Conservation (phyloP, 345 rosid genomes). For the Geranium rotundifolium region DNA sequence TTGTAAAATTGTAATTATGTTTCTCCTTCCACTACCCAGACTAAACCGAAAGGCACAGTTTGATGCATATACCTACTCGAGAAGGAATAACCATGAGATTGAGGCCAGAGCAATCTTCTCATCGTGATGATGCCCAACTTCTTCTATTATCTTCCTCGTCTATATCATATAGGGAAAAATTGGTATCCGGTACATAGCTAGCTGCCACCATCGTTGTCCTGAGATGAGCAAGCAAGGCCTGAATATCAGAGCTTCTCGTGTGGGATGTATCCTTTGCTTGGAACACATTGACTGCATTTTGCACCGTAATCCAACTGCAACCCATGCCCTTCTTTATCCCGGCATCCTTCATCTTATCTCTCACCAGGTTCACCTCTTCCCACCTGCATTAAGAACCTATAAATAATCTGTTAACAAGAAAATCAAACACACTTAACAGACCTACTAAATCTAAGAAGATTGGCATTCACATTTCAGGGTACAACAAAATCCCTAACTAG, state of each 20-base stretch:
- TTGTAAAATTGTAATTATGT: no score
- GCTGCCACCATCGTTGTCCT: constrained; percentile 48
- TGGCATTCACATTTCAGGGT: background rate
- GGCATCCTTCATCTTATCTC: constrained; percentile 55
- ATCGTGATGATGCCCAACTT: constrained; percentile 56
- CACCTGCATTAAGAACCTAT: constrained; percentile 34
- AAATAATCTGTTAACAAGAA: background rate
- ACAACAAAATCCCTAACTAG: no score
- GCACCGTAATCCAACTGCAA: constrained; percentile 68
- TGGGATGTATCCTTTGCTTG: constrained; percentile 79
- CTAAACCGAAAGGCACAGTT: no score
- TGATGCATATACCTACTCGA: no score
- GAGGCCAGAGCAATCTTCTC: constrained; percentile 81
- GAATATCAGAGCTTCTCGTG: constrained; percentile 49
- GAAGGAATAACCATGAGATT: no score
- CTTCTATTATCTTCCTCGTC: constrained; percentile 78
- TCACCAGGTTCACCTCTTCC: constrained; percentile 62
- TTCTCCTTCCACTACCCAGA: no score
- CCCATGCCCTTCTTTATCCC: constrained; percentile 77
- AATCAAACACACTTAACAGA: background rate
- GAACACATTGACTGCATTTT: constrained; percentile 57
- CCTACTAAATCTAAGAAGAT: background rate
- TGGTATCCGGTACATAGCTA: constrained; percentile 52
- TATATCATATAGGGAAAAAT: constrained; percentile 54
- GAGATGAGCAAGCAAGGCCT: constrained; percentile 36